A percentile compares a stretch with the other conserved stretches of the same genome.
Evolutionary conservation across 441 rosid genomes (phyloP).

Genomic region (Bocquillonia castaneifolia): DNA sequence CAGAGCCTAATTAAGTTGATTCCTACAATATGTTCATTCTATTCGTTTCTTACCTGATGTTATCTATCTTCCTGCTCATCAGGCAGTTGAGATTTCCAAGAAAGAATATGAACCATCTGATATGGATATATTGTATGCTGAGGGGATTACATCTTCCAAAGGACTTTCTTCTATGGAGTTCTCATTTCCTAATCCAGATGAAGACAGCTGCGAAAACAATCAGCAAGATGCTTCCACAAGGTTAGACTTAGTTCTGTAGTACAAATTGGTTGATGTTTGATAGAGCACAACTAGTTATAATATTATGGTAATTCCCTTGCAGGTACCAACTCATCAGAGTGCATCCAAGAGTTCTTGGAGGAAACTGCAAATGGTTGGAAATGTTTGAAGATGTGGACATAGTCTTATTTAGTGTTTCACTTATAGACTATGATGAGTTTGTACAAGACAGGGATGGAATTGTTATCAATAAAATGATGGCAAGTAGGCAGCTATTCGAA

Average conservation of each 20-base stretch:
- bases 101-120: slow-evolving; percentile 89
- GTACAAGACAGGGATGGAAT: slow-evolving; percentile 45
- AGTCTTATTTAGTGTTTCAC: slow-evolving; percentile 66
- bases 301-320: slow-evolving; percentile 17
- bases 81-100: slow-evolving; percentile 74
- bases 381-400: slow-evolving; percentile 93
- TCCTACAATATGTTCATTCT: background rate
- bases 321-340: slow-evolving; percentile 94
- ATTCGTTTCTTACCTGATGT: background rate
- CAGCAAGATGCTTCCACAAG: slow-evolving; percentile 41
- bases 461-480: slow-evolving; percentile 62
- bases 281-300: no score
- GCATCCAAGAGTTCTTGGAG: slow-evolving; percentile 74
- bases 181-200: slow-evolving; percentile 55
- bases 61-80: slow-evolving; percentile 24
- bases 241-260: slow-evolving; percentile 28
- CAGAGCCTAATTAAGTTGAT: slow-evolving; percentile 23
- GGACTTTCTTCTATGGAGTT: slow-evolving; percentile 87
- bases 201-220: slow-evolving; percentile 34
- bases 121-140: slow-evolving; percentile 81
- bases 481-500: slow-evolving; percentile 70
- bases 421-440: slow-evolving; percentile 70
- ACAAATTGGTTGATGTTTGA: background rate
- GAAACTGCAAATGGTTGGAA: slow-evolving; percentile 86
- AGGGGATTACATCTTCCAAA: slow-evolving; percentile 81